Percentiles rank a stretch among this genome's conserved stretches.
Evolutionary conservation across 1,284 basidiomycete species (phyloP).

Genomic region (Naganishia cerealis): DNA sequence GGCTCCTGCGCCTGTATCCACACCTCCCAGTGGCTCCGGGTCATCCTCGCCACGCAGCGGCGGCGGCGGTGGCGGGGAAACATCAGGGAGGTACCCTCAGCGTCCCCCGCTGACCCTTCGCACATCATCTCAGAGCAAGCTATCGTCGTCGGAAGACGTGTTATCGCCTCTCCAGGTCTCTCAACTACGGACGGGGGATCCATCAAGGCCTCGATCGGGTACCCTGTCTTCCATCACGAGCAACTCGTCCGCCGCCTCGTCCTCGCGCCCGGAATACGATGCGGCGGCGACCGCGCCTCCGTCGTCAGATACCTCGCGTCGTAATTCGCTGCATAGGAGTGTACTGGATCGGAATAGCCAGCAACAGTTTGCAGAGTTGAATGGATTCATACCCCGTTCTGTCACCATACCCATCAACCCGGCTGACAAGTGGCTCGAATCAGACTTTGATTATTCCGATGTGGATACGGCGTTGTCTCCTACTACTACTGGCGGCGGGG

Average conservation of each 20-base stretch:
- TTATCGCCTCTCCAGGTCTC: constrained; percentile 3
- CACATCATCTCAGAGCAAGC: constrained; percentile 1
- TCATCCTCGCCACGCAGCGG: background rate
- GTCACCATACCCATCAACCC: background rate
- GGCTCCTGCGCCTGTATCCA: background rate
- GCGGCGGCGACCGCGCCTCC: background rate
- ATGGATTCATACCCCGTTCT: background rate
- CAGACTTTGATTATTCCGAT: constrained; percentile 12
- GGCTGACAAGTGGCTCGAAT: constrained; percentile 15
- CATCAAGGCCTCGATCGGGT: constrained; percentile 1
- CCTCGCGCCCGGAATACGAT: background rate
- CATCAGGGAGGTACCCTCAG: background rate
- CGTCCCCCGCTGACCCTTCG: constrained; percentile 3
- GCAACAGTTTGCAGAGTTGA: constrained; percentile 10
- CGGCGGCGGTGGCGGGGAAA: background rate
- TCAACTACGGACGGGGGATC: background rate
- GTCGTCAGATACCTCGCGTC: constrained; percentile 4
- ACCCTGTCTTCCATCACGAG: constrained; percentile 15
- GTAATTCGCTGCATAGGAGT: constrained; percentile 15
- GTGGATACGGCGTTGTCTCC: background rate
- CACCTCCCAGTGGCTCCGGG: background rate
- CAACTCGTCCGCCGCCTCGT: background rate
- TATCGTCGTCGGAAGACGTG: constrained; percentile 2
- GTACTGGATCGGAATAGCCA: constrained; percentile 18
- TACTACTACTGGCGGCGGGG: background rate